phyloP scores from a whole-genome alignment of 371 early-diverging fungal species.

The Mucor racemosus region DNA sequence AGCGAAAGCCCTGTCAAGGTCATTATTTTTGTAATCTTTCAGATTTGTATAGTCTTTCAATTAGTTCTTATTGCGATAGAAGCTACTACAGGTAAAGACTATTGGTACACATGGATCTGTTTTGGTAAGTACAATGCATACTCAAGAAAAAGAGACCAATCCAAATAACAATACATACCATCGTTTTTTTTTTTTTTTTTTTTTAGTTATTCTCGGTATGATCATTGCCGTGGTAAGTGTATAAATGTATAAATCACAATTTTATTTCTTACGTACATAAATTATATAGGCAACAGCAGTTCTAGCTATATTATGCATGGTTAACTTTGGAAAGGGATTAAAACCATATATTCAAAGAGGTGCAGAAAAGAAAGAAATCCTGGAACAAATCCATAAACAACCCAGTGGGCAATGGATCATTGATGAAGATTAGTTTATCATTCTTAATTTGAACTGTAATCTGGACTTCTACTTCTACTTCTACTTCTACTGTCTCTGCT shows the following conservation, averaged over 20 bases:
- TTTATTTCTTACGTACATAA: not conserved
- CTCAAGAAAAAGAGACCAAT: not conserved
- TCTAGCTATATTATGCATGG: constrained; percentile 36
- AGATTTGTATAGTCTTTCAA: constrained; percentile 38
- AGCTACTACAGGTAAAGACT: constrained; percentile 28
- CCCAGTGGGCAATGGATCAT: constrained; percentile 40
- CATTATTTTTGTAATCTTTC: constrained; percentile 45
- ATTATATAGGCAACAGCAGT: constrained; percentile 22
- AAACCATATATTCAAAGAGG: constrained; percentile 53
- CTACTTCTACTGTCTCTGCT: constrained; percentile 26
- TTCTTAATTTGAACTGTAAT: not conserved
- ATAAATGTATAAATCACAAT: not conserved
- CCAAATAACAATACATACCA: no score
- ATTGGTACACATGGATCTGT: constrained; percentile 54
- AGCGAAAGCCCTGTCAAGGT: constrained; percentile 40
- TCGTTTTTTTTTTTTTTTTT: not conserved
- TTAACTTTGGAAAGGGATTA: constrained; percentile 46
- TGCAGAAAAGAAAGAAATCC: constrained; percentile 34
- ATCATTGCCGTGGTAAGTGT: constrained; percentile 40
- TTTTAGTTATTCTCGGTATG: constrained; percentile 42
- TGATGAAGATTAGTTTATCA: constrained; percentile 39
- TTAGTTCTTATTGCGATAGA: constrained; percentile 39
- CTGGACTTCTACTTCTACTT: constrained; percentile 22
- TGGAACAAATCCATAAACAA: constrained; percentile 20
- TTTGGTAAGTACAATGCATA: constrained; percentile 40